Evolutionary conservation across 75 land plant genomes (phyloP).

Genomic region (Isoetes taiwanensis): DNA sequence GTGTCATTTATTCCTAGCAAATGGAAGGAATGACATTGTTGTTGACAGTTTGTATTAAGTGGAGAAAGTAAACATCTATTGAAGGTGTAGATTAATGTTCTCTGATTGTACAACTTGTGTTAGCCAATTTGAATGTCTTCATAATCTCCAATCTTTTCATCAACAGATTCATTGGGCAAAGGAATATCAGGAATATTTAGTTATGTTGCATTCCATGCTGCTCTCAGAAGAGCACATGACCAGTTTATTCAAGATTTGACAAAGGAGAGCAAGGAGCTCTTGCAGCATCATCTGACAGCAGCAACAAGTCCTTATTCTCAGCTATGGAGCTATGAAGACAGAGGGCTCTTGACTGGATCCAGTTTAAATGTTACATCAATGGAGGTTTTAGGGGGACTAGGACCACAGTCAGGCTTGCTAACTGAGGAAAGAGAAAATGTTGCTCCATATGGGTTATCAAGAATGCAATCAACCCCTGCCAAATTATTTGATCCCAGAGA

Average conservation of each 20-base stretch:
- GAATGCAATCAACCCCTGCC: not conserved
- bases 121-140: too few species aligned
- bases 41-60: too few species aligned
- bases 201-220: conserved; percentile 4
- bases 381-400: too few species aligned
- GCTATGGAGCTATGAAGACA: not conserved
- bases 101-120: too few species aligned
- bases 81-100: too few species aligned
- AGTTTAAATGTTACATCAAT: too few species aligned
- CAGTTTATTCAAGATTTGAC: not conserved
- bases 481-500: not conserved
- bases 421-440: not conserved
- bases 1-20: too few species aligned
- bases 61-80: too few species aligned
- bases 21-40: too few species aligned
- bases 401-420: not conserved
- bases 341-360: too few species aligned
- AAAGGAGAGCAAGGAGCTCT: not conserved
- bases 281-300: not conserved
- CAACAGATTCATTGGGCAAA: too few species aligned
- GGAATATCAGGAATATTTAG: not conserved
- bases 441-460: not conserved
- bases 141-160: too few species aligned
- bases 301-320: not conserved
- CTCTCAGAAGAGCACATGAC: conserved; percentile 1